Percentiles rank a stretch among this genome's conserved stretches.
phyloP scores from a whole-genome alignment of 805 yeast species.

The Teunomyces lycoperdinae region DNA sequence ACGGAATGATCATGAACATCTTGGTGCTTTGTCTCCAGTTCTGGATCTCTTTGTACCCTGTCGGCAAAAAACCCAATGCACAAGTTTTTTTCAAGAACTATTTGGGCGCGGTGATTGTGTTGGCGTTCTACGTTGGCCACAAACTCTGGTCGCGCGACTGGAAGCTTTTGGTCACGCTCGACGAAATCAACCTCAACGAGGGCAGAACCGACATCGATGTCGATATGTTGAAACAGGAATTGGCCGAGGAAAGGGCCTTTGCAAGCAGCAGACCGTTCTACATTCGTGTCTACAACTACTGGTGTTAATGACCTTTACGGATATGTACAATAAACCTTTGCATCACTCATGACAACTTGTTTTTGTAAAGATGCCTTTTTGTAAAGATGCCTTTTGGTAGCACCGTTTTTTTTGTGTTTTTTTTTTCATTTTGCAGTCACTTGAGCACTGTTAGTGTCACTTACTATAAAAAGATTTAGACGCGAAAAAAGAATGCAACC shows the following conservation, averaged over 20 bases:
- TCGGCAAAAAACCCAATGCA: constrained; percentile 17
- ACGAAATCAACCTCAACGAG: constrained; percentile 10
- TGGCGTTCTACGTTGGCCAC: constrained; percentile 13
- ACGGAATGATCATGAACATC: constrained; percentile 23
- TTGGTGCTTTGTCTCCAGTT: constrained; percentile 31
- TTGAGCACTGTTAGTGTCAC: no score
- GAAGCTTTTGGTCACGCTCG: constrained; percentile 5
- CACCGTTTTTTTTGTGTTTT: no score
- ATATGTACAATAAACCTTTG: not conserved
- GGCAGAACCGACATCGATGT: constrained; percentile 10
- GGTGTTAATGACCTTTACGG: constrained; percentile 9
- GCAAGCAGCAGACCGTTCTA: constrained; percentile 20
- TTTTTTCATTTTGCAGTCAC: no score
- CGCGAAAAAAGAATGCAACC: not conserved
- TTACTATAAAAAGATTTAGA: no score
- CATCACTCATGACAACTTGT: no score
- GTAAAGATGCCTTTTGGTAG: no score
- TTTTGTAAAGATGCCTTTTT: no score
- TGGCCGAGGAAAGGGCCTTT: constrained; percentile 15
- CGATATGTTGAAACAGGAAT: constrained; percentile 11
- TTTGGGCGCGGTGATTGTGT: constrained; percentile 13
- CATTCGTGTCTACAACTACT: constrained; percentile 19
- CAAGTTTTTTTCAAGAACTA: constrained; percentile 13
- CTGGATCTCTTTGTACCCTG: constrained; percentile 34
- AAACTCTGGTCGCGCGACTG: constrained; percentile 10